Evolutionary conservation across 2,329 filamentous ascomycete genomes (phyloP).

Genomic region (Colletotrichum limetticola): DNA sequence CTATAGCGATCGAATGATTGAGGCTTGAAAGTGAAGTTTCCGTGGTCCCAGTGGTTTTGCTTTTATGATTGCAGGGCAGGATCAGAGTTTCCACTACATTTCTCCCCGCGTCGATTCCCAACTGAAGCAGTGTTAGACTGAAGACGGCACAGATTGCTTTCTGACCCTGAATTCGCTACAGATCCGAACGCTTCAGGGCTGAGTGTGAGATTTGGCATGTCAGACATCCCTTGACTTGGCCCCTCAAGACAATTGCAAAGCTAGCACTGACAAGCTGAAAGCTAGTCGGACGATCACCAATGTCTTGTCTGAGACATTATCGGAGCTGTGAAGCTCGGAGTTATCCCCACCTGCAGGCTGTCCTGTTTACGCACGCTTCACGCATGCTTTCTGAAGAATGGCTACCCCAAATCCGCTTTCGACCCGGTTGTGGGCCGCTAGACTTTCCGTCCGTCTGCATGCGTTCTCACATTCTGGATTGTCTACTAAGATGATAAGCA

Average conservation of each 20-base stretch:
- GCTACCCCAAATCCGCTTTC: not conserved
- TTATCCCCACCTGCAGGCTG: not conserved
- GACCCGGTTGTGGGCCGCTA: conserved; percentile 21
- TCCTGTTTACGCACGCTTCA: not conserved
- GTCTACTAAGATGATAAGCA: not conserved
- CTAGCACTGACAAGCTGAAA: not conserved
- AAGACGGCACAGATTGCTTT: too few relatives aligned
- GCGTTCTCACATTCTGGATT: not conserved
- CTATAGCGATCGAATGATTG: not conserved
- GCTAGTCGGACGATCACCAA: not conserved
- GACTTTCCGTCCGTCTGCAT: conserved; percentile 4
- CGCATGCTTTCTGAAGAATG: not conserved
- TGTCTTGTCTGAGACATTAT: not conserved
- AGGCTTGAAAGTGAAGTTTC: too few relatives aligned
- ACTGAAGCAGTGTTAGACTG: not conserved
- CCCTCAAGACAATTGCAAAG: not conserved
- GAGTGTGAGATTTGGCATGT: not conserved
- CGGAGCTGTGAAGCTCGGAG: not conserved
- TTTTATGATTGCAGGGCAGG: not conserved
- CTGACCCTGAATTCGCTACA: too few relatives aligned
- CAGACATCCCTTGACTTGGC: not conserved
- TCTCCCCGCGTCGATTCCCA: not conserved
- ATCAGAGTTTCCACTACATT: not conserved
- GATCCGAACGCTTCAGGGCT: not conserved
- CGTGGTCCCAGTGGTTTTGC: too few relatives aligned